Conservation (phyloP, 768 basidiomycete genomes). For the Hebeloma cylindrosporum region DNA sequence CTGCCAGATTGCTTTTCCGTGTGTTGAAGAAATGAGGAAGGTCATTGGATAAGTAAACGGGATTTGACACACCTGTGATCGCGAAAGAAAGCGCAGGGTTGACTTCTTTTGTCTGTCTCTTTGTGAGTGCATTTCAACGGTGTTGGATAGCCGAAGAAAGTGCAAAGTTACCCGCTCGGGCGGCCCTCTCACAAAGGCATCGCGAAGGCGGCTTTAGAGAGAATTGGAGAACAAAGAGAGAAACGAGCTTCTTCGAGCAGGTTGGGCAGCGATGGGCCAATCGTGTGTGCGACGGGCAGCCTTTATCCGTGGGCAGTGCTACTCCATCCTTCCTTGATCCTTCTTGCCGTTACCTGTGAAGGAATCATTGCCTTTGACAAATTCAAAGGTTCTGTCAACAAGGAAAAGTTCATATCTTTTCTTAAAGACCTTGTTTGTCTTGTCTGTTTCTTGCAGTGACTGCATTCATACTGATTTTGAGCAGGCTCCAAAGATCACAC, state of each 20-base stretch:
- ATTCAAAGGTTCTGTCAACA: slow-evolving; percentile 11
- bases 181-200: too few relatives aligned
- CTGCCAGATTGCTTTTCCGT: slow-evolving; percentile 83
- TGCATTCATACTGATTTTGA: neutral
- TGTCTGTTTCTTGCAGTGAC: neutral
- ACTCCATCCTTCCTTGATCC: slow-evolving; percentile 10
- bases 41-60: neutral
- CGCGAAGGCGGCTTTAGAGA: too few relatives aligned
- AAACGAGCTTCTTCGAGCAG: slow-evolving; percentile 6
- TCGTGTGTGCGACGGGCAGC: neutral
- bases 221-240: too few relatives aligned
- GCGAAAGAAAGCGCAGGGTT: slow-evolving; percentile 73
- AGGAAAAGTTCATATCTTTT: slow-evolving; percentile 8
- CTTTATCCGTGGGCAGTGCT: slow-evolving; percentile 6
- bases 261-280: neutral
- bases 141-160: slow-evolving; percentile 62
- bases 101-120: slow-evolving; percentile 79
- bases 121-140: slow-evolving; percentile 68
- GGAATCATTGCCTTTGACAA: slow-evolving; percentile 10
- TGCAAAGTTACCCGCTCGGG: too few relatives aligned
- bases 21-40: slow-evolving; percentile 4
- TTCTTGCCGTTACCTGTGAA: slow-evolving; percentile 5
- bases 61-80: slow-evolving; percentile 67
- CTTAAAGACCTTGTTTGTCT: slow-evolving; percentile 3
- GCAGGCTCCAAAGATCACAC: slow-evolving; percentile 3